A percentile compares a stretch with the other conserved stretches of the same genome.
Conservation (phyloP, 345 rosid genomes). For the Salix purpurea region DNA sequence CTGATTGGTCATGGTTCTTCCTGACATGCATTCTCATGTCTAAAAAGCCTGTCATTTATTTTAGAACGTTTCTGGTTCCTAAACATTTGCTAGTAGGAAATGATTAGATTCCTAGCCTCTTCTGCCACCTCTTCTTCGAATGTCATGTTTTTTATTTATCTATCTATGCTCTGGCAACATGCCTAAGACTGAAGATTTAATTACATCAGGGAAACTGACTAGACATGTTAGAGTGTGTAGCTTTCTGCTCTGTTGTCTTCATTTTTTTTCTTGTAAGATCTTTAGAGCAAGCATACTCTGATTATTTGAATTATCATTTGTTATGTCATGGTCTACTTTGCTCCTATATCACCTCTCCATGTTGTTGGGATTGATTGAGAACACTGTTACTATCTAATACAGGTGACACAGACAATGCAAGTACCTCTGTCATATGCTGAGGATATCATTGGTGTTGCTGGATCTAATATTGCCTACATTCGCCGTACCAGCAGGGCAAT, state of each 20-base stretch:
- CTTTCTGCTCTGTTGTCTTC: background rate
- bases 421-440: slow-evolving; percentile 35
- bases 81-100: background rate
- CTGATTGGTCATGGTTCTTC: background rate
- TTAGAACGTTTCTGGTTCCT: background rate
- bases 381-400: background rate
- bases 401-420: slow-evolving; percentile 36
- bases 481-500: slow-evolving; percentile 33
- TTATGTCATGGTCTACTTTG: background rate
- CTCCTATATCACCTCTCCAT: background rate
- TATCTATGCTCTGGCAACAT: background rate
- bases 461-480: slow-evolving; percentile 36
- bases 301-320: background rate
- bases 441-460: slow-evolving; percentile 34
- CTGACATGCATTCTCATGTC: background rate
- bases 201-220: background rate
- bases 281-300: background rate
- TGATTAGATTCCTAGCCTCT: background rate
- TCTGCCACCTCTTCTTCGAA: background rate
- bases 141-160: background rate
- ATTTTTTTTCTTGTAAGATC: background rate
- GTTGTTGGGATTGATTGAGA: background rate
- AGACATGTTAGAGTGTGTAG: background rate
- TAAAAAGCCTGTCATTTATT: background rate
- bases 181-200: background rate